Percentiles rank a stretch among this genome's conserved stretches.
Conservation (phyloP, 768 basidiomycete genomes). For the Mycena indigotica region DNA sequence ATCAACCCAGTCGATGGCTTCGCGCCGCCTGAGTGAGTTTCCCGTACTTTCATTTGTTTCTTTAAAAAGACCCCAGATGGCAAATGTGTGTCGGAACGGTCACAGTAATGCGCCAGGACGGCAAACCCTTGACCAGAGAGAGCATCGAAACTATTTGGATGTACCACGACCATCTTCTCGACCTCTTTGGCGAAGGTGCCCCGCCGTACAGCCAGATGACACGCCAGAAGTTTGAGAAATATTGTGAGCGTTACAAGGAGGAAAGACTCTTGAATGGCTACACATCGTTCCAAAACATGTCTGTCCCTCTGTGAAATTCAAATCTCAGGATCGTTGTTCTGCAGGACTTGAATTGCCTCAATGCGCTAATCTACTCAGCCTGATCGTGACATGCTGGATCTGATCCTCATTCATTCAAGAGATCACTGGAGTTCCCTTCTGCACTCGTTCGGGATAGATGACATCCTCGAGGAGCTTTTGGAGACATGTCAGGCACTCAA, state of each 20-base stretch:
- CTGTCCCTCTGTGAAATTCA: conserved; percentile 4
- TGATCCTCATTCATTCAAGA: no score
- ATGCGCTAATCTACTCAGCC: no score
- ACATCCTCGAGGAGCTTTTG: no score
- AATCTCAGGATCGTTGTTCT: no score
- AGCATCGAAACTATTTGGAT: conserved; percentile 33
- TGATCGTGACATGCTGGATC: no score
- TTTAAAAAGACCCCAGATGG: conserved; percentile 4
- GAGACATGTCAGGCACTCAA: no score
- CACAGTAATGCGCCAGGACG: conserved; percentile 19
- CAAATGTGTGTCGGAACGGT: conserved; percentile 19
- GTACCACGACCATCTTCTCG: conserved; percentile 35
- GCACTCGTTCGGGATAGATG: no score
- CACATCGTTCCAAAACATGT: conserved; percentile 1
- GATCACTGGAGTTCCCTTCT: no score
- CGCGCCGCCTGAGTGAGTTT: conserved; percentile 26
- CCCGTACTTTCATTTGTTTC: neutral
- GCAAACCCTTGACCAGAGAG: conserved; percentile 14
- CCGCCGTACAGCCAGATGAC: conserved; percentile 9
- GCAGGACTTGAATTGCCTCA: no score
- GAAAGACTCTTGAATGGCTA: neutral
- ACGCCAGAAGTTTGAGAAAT: conserved; percentile 2
- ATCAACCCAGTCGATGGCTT: conserved; percentile 29
- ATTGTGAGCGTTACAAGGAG: conserved; percentile 9
- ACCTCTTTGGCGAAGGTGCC: conserved; percentile 26